Conservation (phyloP, 2,329 filamentous ascomycete genomes). For the Aspergillus awamori region DNA sequence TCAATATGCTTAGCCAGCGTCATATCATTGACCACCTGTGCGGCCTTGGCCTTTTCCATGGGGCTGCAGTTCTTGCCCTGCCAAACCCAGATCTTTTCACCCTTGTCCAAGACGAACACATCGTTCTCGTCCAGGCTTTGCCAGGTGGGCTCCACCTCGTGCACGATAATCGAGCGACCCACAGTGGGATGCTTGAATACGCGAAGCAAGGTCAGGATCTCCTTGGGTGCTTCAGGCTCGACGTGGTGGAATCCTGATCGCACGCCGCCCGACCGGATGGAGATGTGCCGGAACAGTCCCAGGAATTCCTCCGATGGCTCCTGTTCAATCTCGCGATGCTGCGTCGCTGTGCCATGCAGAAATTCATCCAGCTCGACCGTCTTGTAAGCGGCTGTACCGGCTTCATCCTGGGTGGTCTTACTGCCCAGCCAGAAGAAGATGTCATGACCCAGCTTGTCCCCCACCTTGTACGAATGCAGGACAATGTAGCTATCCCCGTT, state of each 20-base stretch:
- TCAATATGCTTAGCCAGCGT: conserved; percentile 65
- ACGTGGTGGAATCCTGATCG: conserved; percentile 66
- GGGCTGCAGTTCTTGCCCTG: conserved; percentile 67
- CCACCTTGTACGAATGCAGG: conserved; percentile 56
- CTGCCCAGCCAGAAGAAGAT: conserved; percentile 72
- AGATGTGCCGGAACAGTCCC: conserved; percentile 61
- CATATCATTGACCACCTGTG: conserved; percentile 62
- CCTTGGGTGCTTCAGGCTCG: conserved; percentile 51
- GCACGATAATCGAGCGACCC: conserved; percentile 58
- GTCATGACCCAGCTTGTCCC: conserved; percentile 60
- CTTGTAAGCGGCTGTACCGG: conserved; percentile 69
- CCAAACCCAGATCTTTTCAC: conserved; percentile 70
- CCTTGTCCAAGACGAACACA: conserved; percentile 66
- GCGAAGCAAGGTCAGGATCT: conserved; percentile 59
- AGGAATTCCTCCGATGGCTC: conserved; percentile 64
- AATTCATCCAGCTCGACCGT: conserved; percentile 72
- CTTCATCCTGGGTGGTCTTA: conserved; percentile 69
- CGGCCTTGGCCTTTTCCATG: conserved; percentile 70
- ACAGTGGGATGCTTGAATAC: conserved; percentile 63
- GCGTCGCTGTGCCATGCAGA: conserved; percentile 62
- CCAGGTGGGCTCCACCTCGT: conserved; percentile 66
- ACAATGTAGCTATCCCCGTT: conserved; percentile 71
- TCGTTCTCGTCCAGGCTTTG: conserved; percentile 66
- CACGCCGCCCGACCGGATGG: conserved; percentile 64
- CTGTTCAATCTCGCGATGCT: conserved; percentile 66